These are phyloP conservation scores for Aspergillus sojae DNA, from an alignment of 2,329 filamentous ascomycete genomes.

Conservation along the genomic window DNA sequence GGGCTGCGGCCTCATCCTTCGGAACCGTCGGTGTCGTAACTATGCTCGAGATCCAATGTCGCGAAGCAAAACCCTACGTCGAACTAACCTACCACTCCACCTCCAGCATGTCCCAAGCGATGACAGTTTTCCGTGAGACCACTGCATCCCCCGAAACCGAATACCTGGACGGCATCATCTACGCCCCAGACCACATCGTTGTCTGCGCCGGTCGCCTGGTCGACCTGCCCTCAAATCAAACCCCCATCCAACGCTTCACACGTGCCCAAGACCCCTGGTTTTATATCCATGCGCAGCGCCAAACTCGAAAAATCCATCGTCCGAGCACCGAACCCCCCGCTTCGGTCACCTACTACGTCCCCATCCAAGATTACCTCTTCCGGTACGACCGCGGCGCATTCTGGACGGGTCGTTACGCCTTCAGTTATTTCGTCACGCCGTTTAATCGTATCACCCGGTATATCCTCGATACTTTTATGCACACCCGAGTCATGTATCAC, in stretches of 20 bases:
- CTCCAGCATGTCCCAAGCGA: slow-evolving; percentile 52
- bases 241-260: slow-evolving; percentile 54
- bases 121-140: slow-evolving; percentile 52
- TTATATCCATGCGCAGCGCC: slow-evolving; percentile 62
- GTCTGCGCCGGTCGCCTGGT: slow-evolving; percentile 64
- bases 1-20: slow-evolving; percentile 60
- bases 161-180: slow-evolving; percentile 72
- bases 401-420: slow-evolving; percentile 64
- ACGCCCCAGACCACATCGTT: slow-evolving; percentile 56
- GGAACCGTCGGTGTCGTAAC: slow-evolving; percentile 66
- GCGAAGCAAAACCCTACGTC: slow-evolving; percentile 58
- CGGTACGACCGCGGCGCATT: slow-evolving; percentile 64
- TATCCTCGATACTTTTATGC: slow-evolving; percentile 60
- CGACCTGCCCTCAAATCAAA: slow-evolving; percentile 44
- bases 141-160: slow-evolving; percentile 52
- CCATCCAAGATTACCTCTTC: slow-evolving; percentile 39
- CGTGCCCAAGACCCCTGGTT: slow-evolving; percentile 70
- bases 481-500: slow-evolving; percentile 61
- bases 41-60: slow-evolving; percentile 60
- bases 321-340: slow-evolving; percentile 57
- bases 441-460: slow-evolving; percentile 62
- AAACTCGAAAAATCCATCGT: slow-evolving; percentile 53
- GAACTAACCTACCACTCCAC: slow-evolving; percentile 64
- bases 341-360: slow-evolving; percentile 50
- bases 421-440: slow-evolving; percentile 60